Conservation (phyloP, 1,284 basidiomycete species). For the Hypsizygus ulmarius region DNA sequence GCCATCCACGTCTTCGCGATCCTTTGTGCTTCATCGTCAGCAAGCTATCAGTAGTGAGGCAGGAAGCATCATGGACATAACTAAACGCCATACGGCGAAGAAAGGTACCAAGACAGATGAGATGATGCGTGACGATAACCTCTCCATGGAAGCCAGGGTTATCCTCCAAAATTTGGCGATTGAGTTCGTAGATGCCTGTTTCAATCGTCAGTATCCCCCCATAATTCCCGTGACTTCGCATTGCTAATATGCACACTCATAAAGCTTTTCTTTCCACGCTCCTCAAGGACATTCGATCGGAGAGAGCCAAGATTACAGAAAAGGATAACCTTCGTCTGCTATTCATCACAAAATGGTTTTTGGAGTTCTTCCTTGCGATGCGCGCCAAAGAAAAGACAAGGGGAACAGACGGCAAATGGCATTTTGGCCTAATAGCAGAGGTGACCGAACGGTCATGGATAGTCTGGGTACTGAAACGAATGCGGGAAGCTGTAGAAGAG, state of each 20-base stretch:
- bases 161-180: conserved; percentile 67
- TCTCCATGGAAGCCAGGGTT: conserved; percentile 69
- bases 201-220: conserved; percentile 69
- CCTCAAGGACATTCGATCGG: conserved; percentile 90
- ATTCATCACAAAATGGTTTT: conserved; percentile 83
- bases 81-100: conserved; percentile 65
- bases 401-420: conserved; percentile 44
- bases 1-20: conserved; percentile 37
- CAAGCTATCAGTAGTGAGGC: conserved; percentile 76
- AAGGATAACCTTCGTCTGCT: conserved; percentile 87
- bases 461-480: conserved; percentile 84
- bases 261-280: conserved; percentile 80
- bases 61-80: conserved; percentile 74
- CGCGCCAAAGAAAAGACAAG: conserved; percentile 42
- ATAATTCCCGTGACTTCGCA: conserved; percentile 4
- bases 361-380: conserved; percentile 80
- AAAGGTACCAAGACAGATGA: conserved; percentile 72
- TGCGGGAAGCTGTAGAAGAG: conserved; percentile 84
- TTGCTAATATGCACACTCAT: conserved; percentile 3
- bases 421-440: conserved; percentile 77
- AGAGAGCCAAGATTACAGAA: conserved; percentile 85
- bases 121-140: conserved; percentile 66
- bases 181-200: conserved; percentile 76
- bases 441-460: conserved; percentile 85
- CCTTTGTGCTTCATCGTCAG: conserved; percentile 79